Evolutionary conservation across 2,329 filamentous ascomycete species (phyloP).

Genomic region (Alternaria gaisen): DNA sequence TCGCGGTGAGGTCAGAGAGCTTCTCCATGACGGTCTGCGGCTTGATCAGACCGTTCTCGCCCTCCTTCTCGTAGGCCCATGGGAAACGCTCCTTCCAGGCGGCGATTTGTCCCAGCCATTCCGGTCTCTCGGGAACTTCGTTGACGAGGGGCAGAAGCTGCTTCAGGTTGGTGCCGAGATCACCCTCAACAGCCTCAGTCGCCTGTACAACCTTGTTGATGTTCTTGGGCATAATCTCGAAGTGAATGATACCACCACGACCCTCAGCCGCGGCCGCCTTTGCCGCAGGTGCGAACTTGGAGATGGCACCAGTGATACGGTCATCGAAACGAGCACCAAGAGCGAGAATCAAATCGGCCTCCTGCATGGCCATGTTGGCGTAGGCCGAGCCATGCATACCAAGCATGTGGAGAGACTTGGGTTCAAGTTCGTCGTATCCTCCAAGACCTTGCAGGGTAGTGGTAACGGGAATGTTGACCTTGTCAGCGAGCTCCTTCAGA

Average conservation of each 20-base stretch:
- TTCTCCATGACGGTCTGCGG: conserved; percentile 92
- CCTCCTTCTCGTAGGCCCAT: conserved; percentile 82
- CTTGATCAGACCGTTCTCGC: conserved; percentile 83
- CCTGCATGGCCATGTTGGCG: conserved; percentile 98
- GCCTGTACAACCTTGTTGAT: conserved; percentile 99
- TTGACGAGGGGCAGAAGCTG: conserved; percentile 78
- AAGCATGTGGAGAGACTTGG: conserved; percentile 96
- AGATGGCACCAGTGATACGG: conserved; percentile 82
- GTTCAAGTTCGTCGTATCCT: conserved; percentile 89
- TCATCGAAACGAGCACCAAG: conserved; percentile 95
- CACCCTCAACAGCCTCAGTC: conserved; percentile 93
- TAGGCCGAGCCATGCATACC: conserved; percentile 98
- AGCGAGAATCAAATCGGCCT: conserved; percentile 94
- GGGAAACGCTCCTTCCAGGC: conserved; percentile 94
- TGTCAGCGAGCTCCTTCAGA: conserved; percentile 87
- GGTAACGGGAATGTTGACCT: conserved; percentile 90
- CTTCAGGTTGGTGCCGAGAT: conserved; percentile 81
- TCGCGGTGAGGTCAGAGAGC: conserved; percentile 81
- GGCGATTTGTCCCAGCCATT: conserved; percentile 90
- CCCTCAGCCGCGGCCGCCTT: conserved; percentile 84
- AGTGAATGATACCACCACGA: conserved; percentile 94
- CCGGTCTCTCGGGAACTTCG: conserved; percentile 70
- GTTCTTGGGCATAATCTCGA: conserved; percentile 99
- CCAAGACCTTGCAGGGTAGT: conserved; percentile 95
- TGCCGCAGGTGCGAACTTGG: conserved; percentile 89